Evolutionary conservation across 2,329 filamentous ascomycete species (phyloP).

Genomic region (Botrytis medusae): DNA sequence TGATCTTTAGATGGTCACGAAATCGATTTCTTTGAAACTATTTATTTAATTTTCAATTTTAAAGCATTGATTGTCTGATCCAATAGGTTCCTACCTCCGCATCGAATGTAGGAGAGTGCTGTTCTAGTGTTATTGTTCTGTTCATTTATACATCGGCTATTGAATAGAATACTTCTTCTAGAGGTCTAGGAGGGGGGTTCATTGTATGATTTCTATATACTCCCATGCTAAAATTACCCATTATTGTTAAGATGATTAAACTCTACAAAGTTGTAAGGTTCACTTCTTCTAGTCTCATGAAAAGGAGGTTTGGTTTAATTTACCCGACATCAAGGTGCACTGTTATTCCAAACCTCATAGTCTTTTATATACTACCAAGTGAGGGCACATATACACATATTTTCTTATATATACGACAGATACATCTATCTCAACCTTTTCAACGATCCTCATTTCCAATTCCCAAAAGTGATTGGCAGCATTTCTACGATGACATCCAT

Average conservation of each 20-base stretch:
- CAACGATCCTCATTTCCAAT: background rate
- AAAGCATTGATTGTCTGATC: background rate
- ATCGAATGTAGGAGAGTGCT: background rate
- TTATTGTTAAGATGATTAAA: background rate
- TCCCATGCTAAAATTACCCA: background rate
- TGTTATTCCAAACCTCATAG: background rate
- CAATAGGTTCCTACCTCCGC: background rate
- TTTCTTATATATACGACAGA: background rate
- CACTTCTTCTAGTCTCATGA: background rate
- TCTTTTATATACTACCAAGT: background rate
- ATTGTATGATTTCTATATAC: background rate
- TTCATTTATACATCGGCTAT: background rate
- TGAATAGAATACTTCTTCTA: background rate
- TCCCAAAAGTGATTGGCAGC: background rate
- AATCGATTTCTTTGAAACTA: background rate
- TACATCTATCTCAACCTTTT: background rate
- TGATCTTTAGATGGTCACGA: background rate
- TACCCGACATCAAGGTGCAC: background rate
- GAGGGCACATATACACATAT: background rate
- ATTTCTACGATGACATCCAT: background rate
- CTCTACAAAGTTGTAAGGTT: background rate
- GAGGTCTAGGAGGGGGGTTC: accelerated
- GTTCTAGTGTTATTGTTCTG: background rate
- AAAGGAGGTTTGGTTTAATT: background rate
- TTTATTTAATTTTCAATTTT: background rate